Base-by-base conservation (phyloP, 78 protist species). In the Polysphondylium violaceum region DNA sequence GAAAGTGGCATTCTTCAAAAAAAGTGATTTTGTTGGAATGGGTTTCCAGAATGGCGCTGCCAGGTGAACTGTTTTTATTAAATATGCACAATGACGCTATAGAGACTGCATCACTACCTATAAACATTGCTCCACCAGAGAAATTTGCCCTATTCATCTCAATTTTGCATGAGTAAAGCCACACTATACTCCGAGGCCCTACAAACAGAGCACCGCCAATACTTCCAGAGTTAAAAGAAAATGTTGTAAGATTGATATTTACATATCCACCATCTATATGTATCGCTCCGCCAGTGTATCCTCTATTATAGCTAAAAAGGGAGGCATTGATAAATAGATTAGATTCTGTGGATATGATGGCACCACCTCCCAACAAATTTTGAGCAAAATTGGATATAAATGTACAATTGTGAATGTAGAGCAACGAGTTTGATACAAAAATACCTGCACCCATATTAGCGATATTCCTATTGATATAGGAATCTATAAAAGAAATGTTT, bases 331-430 rank as follows among this genome's bases (percentile, higher is more conserved):
- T 33, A 56, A 29, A 72, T 19, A 51, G 9, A 19, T 40, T 40
- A 41, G 64, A 50, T 17, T 41, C 38, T 8, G 44, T 23, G 1
- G 51, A 16, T 6, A 50, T 19, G 3, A 72, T 14, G 5, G 31
- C 64, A 44, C 76, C 76, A 33, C 78, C 78, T 23, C 78, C 78
- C 27, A 72, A 16, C 8, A 44, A 25, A 51, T 51, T 40, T 6
- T 27, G 19, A 8, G 78, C 78, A 4, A 72, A 12, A 31, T 44
- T 50, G 0, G 64, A 29, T 19, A 29, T 16, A 31, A 72, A 29
- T 50, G 44, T 29, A 21, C 64, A 72, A 3, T 50, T 50, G 78
- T 50, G 9, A 33, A 50, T 1, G 27, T 33, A 12, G 36, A 44
- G 33, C 78, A 72, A n/a, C n/a, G n/a, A n/a, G n/a, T n/a, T n/a